These are phyloP conservation scores for Penicillium silybi DNA, from an alignment of 495 filamentous ascomycete species.

Conservation along the genomic window DNA sequence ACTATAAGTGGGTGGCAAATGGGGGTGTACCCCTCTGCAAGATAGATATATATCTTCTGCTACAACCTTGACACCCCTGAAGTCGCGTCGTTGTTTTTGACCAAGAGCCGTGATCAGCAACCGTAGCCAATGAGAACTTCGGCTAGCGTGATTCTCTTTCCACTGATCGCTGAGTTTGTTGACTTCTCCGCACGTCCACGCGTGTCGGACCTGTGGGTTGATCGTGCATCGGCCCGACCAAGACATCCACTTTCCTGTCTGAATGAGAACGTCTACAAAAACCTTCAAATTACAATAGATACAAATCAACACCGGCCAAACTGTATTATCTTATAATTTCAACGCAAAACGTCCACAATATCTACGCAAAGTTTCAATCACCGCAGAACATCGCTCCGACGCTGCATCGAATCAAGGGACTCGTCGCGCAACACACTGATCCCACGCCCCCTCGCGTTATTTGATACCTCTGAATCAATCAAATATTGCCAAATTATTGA, in stretches of 20 bases:
- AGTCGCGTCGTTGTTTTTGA: not conserved
- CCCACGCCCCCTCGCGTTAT: slow-evolving; percentile 2
- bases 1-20: not conserved
- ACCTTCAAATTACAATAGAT: not conserved
- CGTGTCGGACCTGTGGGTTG: not conserved
- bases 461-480: not conserved
- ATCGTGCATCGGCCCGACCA: not conserved
- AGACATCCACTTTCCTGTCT: not conserved
- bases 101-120: not conserved
- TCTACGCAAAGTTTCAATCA: not conserved
- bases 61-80: not conserved
- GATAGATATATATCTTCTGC: not conserved
- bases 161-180: not conserved
- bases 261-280: not conserved
- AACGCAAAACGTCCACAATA: not conserved
- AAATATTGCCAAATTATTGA: not conserved
- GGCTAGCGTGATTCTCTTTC: not conserved
- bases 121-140: not conserved
- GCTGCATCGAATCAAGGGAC: slow-evolving; percentile 15
- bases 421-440: slow-evolving; percentile 2
- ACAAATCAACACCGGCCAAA: not conserved
- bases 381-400: not conserved
- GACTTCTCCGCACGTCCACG: not conserved
- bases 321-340: not conserved
- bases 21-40: not conserved